phyloP scores from a whole-genome alignment of 2,329 filamentous ascomycete genomes.

The Paracoccidioides lutzii region DNA sequence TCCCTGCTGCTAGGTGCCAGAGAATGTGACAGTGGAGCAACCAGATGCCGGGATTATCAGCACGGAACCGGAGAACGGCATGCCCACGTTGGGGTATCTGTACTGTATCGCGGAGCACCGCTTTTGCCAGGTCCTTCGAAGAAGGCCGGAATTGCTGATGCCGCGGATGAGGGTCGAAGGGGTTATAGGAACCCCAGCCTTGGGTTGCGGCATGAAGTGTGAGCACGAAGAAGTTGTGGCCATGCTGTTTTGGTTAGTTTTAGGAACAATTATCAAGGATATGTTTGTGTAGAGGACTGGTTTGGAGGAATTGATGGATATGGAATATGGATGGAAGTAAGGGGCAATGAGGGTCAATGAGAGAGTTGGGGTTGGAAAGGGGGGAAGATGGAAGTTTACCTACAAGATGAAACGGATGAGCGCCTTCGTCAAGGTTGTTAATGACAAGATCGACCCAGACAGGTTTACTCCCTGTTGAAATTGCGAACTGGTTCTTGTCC shows the following conservation, averaged over 20 bases:
- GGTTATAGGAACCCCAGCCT: conserved; percentile 29
- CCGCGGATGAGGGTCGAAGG: conserved; percentile 12
- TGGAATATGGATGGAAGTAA: not conserved
- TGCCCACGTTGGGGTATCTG: conserved; percentile 33
- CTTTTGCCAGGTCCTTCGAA: conserved; percentile 4
- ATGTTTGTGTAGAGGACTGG: not conserved
- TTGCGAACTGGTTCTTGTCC: conserved; percentile 32
- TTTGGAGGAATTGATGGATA: not conserved
- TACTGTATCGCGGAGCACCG: conserved; percentile 11
- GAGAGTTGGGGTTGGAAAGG: not conserved
- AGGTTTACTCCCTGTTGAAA: conserved; percentile 18
- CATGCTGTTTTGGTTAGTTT: conserved; percentile 16
- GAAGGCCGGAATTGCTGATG: conserved; percentile 3
- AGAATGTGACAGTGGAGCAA: conserved; percentile 49
- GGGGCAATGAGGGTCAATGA: not conserved
- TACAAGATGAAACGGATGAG: conserved; percentile 40
- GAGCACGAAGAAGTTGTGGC: conserved; percentile 25
- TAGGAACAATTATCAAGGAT: not conserved
- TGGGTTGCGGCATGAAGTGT: conserved; percentile 17
- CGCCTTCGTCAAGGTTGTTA: conserved; percentile 40
- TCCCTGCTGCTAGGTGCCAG: conserved; percentile 41
- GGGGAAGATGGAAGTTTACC: conserved; percentile 1
- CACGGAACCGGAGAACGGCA: conserved; percentile 37
- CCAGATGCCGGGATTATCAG: conserved; percentile 44
- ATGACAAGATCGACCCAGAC: conserved; percentile 37